A percentile compares a stretch with the other conserved stretches of the same genome.
Evolutionary conservation across 73 alveolate genomes (phyloP).

Genomic region (Tetrahymena borealis): DNA sequence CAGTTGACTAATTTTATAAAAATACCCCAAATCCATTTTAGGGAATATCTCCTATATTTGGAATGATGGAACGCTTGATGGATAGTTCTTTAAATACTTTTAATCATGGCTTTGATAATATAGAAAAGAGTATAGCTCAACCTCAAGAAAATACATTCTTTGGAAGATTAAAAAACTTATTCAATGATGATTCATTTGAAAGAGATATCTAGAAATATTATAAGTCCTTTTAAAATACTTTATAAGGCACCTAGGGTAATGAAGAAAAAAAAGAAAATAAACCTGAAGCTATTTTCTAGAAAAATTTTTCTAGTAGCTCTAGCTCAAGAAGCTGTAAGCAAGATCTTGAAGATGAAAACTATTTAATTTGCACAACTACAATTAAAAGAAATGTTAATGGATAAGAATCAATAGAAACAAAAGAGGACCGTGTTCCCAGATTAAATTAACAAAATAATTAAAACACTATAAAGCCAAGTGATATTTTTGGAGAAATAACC

Average conservation of each 20-base stretch:
- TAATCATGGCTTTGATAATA: background rate
- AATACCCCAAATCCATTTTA: background rate
- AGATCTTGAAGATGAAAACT: background rate
- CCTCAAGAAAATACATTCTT: background rate
- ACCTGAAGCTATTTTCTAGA: background rate
- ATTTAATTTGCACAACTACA: background rate
- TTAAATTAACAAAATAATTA: background rate
- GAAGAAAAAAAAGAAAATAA: background rate
- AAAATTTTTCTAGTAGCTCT: background rate
- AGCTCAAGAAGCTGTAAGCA: background rate
- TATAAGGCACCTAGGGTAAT: background rate
- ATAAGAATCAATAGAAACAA: background rate
- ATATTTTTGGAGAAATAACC: background rate
- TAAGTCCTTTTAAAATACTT: background rate
- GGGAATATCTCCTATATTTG: background rate
- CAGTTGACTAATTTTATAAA: background rate
- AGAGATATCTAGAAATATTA: background rate
- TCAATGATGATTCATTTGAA: background rate
- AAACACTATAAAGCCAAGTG: background rate
- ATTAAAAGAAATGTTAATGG: background rate
- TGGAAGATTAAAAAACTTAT: background rate
- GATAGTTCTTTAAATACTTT: background rate
- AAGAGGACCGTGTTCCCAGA: background rate
- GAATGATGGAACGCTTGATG: background rate
- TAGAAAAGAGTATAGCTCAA: background rate